Evolutionary conservation across 202 grass and related monocot species (phyloP).

Genomic region (Zoysia matrella): DNA sequence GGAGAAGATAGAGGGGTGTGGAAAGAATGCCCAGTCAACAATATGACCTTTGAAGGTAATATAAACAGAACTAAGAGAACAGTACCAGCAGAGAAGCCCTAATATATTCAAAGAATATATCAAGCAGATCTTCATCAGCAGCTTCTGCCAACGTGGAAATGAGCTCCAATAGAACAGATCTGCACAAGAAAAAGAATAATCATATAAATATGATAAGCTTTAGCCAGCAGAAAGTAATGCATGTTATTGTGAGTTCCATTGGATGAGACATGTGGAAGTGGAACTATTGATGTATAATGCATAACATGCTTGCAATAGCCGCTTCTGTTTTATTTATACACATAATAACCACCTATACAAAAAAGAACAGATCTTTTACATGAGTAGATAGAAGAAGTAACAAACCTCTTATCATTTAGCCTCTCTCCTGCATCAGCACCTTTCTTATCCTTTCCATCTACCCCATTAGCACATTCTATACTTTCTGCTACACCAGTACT

Average conservation of each 20-base stretch:
- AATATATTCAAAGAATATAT: slow-evolving; percentile 82
- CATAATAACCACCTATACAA: slow-evolving; percentile 21
- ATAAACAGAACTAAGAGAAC: slow-evolving; percentile 31
- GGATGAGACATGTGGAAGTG: slow-evolving; percentile 52
- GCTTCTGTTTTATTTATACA: slow-evolving; percentile 16
- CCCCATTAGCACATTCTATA: slow-evolving; percentile 40
- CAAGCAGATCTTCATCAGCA: slow-evolving; percentile 65
- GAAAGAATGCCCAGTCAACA: slow-evolving; percentile 33
- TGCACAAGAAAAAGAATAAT: slow-evolving; percentile 44
- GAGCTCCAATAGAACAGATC: slow-evolving; percentile 83
- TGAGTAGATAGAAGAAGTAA: slow-evolving; percentile 20
- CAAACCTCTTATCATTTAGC: slow-evolving; percentile 59
- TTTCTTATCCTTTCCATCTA: slow-evolving; percentile 39
- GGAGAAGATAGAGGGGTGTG: slow-evolving; percentile 36
- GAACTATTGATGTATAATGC: slow-evolving; percentile 19
- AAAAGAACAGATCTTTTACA: slow-evolving; percentile 27
- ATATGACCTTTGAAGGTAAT: not conserved
- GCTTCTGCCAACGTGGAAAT: slow-evolving; percentile 65
- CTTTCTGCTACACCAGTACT: too few relatives aligned
- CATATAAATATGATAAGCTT: slow-evolving; percentile 14
- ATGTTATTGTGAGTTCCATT: slow-evolving; percentile 54
- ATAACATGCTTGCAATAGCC: not conserved
- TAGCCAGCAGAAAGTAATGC: slow-evolving; percentile 22
- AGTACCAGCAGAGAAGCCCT: slow-evolving; percentile 88
- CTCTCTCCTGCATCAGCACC: slow-evolving; percentile 45